Conservation (phyloP, 2,329 filamentous ascomycete species). For the Fusarium newnesense region DNA sequence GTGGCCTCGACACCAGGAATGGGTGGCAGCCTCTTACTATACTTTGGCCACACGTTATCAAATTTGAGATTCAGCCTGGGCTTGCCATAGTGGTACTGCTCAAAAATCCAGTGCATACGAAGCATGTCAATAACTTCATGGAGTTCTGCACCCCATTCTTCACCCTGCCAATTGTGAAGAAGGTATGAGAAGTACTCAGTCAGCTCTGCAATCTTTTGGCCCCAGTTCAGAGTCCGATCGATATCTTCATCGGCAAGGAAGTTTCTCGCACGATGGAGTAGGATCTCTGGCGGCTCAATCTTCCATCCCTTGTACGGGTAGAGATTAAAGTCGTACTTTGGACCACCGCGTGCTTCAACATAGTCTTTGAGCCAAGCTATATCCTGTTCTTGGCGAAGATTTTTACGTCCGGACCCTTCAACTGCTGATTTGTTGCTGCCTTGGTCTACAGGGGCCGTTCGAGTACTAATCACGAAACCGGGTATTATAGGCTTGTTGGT, state of each 20-base stretch:
- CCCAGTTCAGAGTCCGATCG: constrained; percentile 55
- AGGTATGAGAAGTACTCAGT: constrained; percentile 54
- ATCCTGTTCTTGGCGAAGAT: neutral
- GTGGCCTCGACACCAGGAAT: constrained; percentile 27
- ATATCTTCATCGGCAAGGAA: constrained; percentile 62
- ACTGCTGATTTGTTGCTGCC: neutral
- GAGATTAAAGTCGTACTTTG: constrained; percentile 9
- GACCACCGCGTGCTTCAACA: neutral
- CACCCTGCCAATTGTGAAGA: constrained; percentile 27
- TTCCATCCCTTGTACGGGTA: constrained; percentile 49
- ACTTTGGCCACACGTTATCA: constrained; percentile 18
- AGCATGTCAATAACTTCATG: constrained; percentile 48
- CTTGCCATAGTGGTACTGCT: constrained; percentile 49
- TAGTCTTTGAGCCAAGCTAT: constrained; percentile 6
- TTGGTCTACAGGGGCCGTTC: neutral
- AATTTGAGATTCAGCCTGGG: constrained; percentile 44
- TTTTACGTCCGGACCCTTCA: neutral
- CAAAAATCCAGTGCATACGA: constrained; percentile 48
- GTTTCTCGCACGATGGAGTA: constrained; percentile 49
- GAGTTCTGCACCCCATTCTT: constrained; percentile 47
- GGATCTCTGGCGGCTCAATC: constrained; percentile 48
- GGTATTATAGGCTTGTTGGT: neutral
- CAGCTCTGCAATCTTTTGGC: constrained; percentile 50
- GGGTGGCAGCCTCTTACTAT: constrained; percentile 44
- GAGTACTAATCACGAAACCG: constrained; percentile 26